A percentile compares a stretch with the other conserved stretches of the same genome.
Evolutionary conservation across 1,139 yeast species (phyloP).

Genomic region (Nakaseomyces kungkrabaensis): DNA sequence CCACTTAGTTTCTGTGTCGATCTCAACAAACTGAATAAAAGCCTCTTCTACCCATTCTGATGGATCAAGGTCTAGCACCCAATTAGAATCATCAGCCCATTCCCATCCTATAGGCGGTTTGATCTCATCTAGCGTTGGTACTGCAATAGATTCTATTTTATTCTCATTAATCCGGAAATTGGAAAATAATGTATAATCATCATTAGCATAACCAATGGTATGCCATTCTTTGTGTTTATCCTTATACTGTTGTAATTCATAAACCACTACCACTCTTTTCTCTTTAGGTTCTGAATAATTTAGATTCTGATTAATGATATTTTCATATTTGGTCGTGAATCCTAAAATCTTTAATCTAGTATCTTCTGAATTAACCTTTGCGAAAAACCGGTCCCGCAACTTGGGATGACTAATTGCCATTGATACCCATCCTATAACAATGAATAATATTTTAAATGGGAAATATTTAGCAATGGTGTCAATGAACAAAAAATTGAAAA

Average conservation of each 20-base stretch:
- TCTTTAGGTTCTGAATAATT: conserved; percentile 30
- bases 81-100: conserved; percentile 36
- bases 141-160: conserved; percentile 15
- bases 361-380: conserved; percentile 47
- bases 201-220: conserved; percentile 44
- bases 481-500: conserved; percentile 31
- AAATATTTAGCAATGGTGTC: conserved; percentile 20
- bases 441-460: conserved; percentile 34
- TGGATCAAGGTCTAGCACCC: conserved; percentile 56
- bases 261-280: conserved; percentile 46
- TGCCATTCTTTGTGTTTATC: conserved; percentile 49
- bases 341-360: conserved; percentile 44
- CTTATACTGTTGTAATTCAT: conserved; percentile 57
- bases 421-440: conserved; percentile 43
- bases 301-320: conserved; percentile 31
- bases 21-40: conserved; percentile 43
- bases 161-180: conserved; percentile 28
- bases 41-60: conserved; percentile 48
- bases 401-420: conserved; percentile 47
- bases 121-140: conserved; percentile 33
- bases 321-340: conserved; percentile 39
- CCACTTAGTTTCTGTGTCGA: conserved; percentile 69
- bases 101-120: conserved; percentile 52
- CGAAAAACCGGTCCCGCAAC: conserved; percentile 37
- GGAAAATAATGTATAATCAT: conserved; percentile 41